These are phyloP conservation scores for Fereydounia khargensis DNA, from an alignment of 1,284 basidiomycete genomes.

Conservation along the genomic window DNA sequence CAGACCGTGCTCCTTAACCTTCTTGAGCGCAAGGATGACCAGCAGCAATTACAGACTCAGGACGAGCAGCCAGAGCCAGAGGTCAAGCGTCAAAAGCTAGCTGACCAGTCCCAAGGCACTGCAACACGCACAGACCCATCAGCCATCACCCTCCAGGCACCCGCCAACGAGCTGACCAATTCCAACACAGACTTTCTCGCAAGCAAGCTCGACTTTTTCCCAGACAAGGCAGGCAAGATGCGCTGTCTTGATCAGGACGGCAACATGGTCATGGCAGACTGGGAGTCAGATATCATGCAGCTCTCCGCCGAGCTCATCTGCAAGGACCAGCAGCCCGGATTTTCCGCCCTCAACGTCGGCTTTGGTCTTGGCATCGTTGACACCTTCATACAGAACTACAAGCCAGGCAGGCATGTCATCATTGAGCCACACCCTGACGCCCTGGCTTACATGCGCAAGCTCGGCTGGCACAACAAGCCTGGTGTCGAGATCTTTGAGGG, in stretches of 20 bases:
- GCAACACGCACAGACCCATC: constrained; percentile 57
- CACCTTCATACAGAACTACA: constrained; percentile 70
- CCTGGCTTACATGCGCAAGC: constrained; percentile 69
- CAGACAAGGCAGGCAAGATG: constrained; percentile 69
- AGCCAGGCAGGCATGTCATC: constrained; percentile 77
- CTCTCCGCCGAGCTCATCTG: constrained; percentile 40
- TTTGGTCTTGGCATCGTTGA: constrained; percentile 96
- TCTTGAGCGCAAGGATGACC: constrained; percentile 32
- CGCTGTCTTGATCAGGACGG: constrained; percentile 70
- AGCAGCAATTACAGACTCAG: constrained; percentile 1
- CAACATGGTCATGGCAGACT: constrained; percentile 69
- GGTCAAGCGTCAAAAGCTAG: constrained; percentile 1
- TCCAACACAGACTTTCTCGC: constrained; percentile 74
- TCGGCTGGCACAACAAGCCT: constrained; percentile 39
- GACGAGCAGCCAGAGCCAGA: background rate
- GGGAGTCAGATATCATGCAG: constrained; percentile 56
- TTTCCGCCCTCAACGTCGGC: constrained; percentile 83
- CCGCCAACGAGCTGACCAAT: constrained; percentile 31
- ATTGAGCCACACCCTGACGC: constrained; percentile 95
- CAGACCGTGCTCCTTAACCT: constrained; percentile 39
- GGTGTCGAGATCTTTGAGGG: constrained; percentile 49
- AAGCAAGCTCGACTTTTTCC: constrained; percentile 69
- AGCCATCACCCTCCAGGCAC: constrained; percentile 59
- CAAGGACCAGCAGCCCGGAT: constrained; percentile 57
- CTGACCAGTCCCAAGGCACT: background rate